Evolutionary conservation across 805 yeast species (phyloP).

Genomic region (Myxozyma vanderwaltii): DNA sequence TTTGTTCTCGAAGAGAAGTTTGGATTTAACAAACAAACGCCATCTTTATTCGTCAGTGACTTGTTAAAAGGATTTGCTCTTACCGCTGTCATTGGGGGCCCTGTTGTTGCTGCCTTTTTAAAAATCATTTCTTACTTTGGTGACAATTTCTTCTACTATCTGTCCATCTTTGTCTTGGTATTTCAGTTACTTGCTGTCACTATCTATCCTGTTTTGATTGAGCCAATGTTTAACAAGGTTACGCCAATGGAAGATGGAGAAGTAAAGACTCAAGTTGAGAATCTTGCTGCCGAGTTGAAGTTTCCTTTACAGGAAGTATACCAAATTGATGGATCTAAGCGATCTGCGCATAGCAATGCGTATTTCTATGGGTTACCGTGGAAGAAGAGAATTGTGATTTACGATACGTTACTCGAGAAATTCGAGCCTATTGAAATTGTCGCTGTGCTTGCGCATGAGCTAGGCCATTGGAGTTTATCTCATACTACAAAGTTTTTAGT

Average conservation of each 20-base stretch:
- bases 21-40: slow-evolving; percentile 89
- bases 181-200: slow-evolving; percentile 70
- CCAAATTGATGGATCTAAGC: slow-evolving; percentile 95
- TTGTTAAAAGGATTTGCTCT: slow-evolving; percentile 61
- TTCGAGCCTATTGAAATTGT: slow-evolving; percentile 77
- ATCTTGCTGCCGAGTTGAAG: slow-evolving; percentile 68
- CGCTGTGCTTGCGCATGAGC: slow-evolving; percentile 97
- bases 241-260: slow-evolving; percentile 90
- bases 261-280: slow-evolving; percentile 76
- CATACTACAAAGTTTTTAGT: slow-evolving; percentile 80
- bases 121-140: slow-evolving; percentile 81
- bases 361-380: slow-evolving; percentile 95
- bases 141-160: slow-evolving; percentile 76
- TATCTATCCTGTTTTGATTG: slow-evolving; percentile 79
- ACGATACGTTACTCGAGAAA: slow-evolving; percentile 84
- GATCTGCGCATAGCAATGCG: slow-evolving; percentile 96
- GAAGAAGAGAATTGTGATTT: slow-evolving; percentile 93
- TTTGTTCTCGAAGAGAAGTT: slow-evolving; percentile 89
- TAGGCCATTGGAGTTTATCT: slow-evolving; percentile 94
- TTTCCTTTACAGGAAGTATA: slow-evolving; percentile 86
- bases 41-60: slow-evolving; percentile 72
- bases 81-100: slow-evolving; percentile 63
- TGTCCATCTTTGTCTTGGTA: slow-evolving; percentile 67
- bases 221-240: slow-evolving; percentile 89
- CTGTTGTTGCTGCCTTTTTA: slow-evolving; percentile 71